These are phyloP conservation scores for Glarea lozoyensis DNA, from an alignment of 495 filamentous ascomycete species.

Conservation along the genomic window DNA sequence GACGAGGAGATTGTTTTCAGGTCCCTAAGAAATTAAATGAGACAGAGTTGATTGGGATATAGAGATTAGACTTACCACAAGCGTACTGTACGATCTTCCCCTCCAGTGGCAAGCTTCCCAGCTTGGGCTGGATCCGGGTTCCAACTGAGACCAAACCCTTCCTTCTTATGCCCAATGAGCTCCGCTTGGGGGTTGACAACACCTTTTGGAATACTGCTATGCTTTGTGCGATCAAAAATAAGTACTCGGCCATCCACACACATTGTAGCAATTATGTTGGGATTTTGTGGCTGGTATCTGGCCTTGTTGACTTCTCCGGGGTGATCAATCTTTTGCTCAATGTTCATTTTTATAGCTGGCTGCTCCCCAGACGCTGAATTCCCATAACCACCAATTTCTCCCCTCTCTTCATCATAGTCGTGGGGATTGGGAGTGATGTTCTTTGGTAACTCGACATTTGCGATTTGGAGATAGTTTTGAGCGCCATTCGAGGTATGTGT, in stretches of 20 bases:
- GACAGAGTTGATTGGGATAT: too few relatives aligned
- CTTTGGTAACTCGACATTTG: constrained; percentile 84
- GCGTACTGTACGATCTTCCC: constrained; percentile 81
- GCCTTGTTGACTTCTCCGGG: constrained; percentile 98
- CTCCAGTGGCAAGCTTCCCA: constrained; percentile 80
- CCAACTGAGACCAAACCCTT: constrained; percentile 96
- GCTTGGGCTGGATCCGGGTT: constrained; percentile 59
- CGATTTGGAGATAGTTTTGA: constrained; percentile 91
- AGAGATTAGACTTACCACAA: constrained; percentile 91
- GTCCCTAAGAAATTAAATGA: too few relatives aligned
- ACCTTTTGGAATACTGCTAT: constrained; percentile 62
- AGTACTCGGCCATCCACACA: constrained; percentile 78
- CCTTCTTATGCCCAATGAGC: constrained; percentile 73
- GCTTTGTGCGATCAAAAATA: constrained; percentile 94
- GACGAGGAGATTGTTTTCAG: constrained; percentile 59
- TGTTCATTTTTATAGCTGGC: constrained; percentile 67
- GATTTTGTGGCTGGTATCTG: constrained; percentile 94
- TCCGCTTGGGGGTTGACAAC: constrained; percentile 73
- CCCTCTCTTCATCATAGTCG: constrained; percentile 84
- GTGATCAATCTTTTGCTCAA: constrained; percentile 94
- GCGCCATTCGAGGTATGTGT: constrained; percentile 87
- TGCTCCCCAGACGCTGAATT: constrained; percentile 37
- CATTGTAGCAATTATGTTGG: constrained; percentile 93
- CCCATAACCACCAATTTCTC: constrained; percentile 90
- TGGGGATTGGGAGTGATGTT: constrained; percentile 56